phyloP scores from a whole-genome alignment of 441 rosid species.

The Corymbia citriodora region DNA sequence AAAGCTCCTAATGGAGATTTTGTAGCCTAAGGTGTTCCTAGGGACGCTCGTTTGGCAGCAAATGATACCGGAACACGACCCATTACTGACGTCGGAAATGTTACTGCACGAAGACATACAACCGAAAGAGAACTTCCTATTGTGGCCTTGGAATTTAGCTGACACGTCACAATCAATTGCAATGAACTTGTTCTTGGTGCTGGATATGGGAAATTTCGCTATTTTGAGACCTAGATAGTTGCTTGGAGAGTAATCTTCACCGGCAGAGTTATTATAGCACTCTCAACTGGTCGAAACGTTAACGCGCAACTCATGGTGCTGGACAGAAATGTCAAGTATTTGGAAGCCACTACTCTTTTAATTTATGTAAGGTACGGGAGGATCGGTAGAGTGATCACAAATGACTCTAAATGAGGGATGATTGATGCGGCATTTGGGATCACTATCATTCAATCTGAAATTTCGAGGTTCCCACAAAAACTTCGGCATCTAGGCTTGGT shows the following conservation, averaged over 20 bases:
- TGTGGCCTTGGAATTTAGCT: accelerated
- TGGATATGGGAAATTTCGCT: background rate
- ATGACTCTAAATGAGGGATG: background rate
- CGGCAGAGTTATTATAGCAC: background rate
- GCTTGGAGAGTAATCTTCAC: accelerated
- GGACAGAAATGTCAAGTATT: background rate
- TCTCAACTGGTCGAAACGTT: background rate
- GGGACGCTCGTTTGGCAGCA: too few relatives aligned
- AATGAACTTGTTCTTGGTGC: background rate
- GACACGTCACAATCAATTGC: background rate
- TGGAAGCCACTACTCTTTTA: accelerated
- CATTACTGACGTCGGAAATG: too few relatives aligned
- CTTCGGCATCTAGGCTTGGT: too few relatives aligned
- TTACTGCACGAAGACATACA: too few relatives aligned
- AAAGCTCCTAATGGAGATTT: too few relatives aligned
- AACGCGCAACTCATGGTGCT: background rate
- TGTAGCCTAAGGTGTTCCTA: too few relatives aligned
- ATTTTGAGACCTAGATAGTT: accelerated
- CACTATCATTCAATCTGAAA: too few relatives aligned
- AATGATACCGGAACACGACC: too few relatives aligned
- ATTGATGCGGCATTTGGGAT: too few relatives aligned
- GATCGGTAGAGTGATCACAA: background rate
- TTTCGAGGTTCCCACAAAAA: too few relatives aligned
- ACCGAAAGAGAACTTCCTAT: accelerated
- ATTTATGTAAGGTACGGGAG: background rate